Evolutionary conservation across 805 yeast species (phyloP), one percentile per base, ranked within the genome.

Genomic region (Cyberlindnera nakhonratchasimensis): DNA sequence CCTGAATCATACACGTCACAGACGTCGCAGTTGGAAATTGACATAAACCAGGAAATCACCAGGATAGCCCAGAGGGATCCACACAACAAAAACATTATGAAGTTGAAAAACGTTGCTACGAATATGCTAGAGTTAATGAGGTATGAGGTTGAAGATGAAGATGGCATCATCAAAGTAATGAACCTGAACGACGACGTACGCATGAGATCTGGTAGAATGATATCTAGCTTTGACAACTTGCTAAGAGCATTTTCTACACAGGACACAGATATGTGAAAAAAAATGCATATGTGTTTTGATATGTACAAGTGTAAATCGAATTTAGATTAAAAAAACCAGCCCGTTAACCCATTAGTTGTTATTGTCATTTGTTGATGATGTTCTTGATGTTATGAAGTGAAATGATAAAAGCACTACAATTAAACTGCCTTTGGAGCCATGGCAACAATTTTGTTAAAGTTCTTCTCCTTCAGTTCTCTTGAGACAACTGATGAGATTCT

Each of bases 401-500:
- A 22, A n/a, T 16, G 17, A 29, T 18, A 29, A 29, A 6, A 29
- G 32, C 19, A 30, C 19, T 6, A 18, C 18, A 7, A 18, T 42
- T 37, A 82, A 33, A 81, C 71, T 34, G 82, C 84, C 58, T 87
- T 85, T 57, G 97, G 96, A 16, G 98, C 98, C 64, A 91, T 75
- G 11, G 96, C 74, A 29, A 87, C 87, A 40, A 93, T 80, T 70
- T 91, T 91, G 67, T 80, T 82, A 65, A 76, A 88, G 46, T 88
- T 84, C 67, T 79, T 81, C 48, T 84, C 86, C 68, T 81, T 82
- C 46, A 93, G 73, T 64, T 91, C 97, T 63, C 86, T 85, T 19
- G 96, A 96, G 19, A 91, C 96, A 36, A 86, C 93, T 30, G 90
- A 80, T 24, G 85, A 74, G 26, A 93, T 86, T 75, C 98, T 85